Conservation (phyloP, 129 eudicot species). For the Artemisia argyi region DNA sequence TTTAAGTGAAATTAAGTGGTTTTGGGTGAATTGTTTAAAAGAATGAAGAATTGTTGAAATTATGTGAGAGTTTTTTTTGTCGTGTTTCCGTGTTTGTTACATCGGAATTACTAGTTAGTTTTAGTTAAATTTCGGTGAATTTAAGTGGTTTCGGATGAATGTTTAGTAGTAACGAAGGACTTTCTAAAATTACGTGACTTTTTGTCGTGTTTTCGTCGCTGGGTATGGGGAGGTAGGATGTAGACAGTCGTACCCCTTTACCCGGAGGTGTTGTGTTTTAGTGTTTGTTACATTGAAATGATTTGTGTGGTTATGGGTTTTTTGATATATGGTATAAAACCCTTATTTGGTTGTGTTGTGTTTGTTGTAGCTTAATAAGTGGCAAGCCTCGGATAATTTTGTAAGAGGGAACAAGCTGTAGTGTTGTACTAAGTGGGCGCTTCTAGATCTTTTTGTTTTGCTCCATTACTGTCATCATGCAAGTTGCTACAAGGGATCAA, state of each 20-base stretch:
- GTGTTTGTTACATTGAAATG: background rate
- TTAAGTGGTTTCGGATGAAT: constrained; percentile 2
- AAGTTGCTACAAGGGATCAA: constrained; percentile 37
- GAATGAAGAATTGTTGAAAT: too few species aligned
- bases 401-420: constrained; percentile 8
- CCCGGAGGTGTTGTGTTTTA: background rate
- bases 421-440: background rate
- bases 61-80: too few species aligned
- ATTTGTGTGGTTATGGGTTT: background rate
- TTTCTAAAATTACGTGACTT: too few species aligned
- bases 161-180: too few species aligned
- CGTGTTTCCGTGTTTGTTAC: background rate
- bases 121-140: background rate
- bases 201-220: too few species aligned
- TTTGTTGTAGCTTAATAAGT: constrained; percentile 12
- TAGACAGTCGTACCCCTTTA: too few species aligned
- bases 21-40: too few species aligned
- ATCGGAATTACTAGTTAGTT: background rate
- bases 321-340: constrained; percentile 4
- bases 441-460: constrained; percentile 18
- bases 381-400: constrained; percentile 3
- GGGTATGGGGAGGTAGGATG: too few species aligned
- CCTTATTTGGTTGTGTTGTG: constrained; percentile 13
- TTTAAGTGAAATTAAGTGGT: too few species aligned
- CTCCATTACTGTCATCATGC: constrained; percentile 39